Evolutionary conservation across 2,329 filamentous ascomycete species (phyloP).

Genomic region (Ophiostoma australiae): DNA sequence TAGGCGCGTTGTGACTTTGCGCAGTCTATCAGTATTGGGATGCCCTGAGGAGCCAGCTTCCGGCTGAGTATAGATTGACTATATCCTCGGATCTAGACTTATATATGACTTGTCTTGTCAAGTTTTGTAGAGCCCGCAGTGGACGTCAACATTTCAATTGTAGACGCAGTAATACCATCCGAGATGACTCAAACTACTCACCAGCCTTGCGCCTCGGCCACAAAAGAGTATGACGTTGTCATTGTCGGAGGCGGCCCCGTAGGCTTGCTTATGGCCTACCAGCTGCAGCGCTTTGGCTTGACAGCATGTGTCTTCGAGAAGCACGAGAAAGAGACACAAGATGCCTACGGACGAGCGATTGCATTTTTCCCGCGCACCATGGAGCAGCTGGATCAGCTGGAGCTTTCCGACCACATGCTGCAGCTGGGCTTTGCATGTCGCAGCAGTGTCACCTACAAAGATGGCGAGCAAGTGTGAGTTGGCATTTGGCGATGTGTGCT

Average conservation of each 20-base stretch:
- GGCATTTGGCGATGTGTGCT: neutral
- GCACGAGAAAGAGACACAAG: conserved; percentile 44
- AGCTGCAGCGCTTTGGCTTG: conserved; percentile 40
- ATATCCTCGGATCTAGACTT: neutral
- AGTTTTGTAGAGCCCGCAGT: neutral
- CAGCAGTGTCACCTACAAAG: conserved; percentile 45
- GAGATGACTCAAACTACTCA: neutral
- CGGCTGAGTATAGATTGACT: neutral
- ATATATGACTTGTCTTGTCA: neutral
- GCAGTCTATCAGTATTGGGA: neutral
- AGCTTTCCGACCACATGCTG: conserved; percentile 45
- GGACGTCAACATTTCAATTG: neutral
- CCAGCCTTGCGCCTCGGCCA: neutral
- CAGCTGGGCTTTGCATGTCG: conserved; percentile 51
- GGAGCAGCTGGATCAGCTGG: conserved; percentile 50
- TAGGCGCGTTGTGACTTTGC: too few species aligned
- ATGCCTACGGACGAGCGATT: conserved; percentile 50
- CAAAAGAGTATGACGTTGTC: conserved; percentile 32
- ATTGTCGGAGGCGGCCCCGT: conserved; percentile 44
- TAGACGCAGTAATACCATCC: neutral
- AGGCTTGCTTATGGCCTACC: conserved; percentile 42
- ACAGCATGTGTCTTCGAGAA: conserved; percentile 47
- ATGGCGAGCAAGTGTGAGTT: conserved; percentile 40
- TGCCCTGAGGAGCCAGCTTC: neutral
- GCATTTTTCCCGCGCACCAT: conserved; percentile 48